phyloP scores from a whole-genome alignment of 2,329 filamentous ascomycete genomes.

The Colletotrichum echinochloae region DNA sequence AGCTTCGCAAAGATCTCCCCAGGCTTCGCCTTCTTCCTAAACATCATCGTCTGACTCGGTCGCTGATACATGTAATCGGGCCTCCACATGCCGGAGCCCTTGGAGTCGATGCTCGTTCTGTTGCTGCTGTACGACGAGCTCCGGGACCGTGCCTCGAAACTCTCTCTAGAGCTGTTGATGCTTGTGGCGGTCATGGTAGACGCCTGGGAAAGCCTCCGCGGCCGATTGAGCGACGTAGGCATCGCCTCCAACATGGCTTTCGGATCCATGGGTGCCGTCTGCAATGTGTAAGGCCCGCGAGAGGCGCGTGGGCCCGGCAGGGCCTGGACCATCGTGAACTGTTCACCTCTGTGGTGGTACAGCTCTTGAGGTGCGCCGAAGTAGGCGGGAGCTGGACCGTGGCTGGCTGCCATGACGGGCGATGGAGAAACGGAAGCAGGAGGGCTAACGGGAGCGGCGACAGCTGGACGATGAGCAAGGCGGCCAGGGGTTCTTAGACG shows the following conservation, averaged over 20 bases:
- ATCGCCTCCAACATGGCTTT: slow-evolving; percentile 40
- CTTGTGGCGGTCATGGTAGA: slow-evolving; percentile 44
- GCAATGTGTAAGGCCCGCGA: slow-evolving; percentile 41
- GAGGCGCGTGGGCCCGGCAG: slow-evolving; percentile 22
- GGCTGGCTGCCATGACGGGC: slow-evolving; percentile 32
- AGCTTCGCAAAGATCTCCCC: slow-evolving; percentile 67
- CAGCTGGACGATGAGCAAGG: slow-evolving; percentile 21
- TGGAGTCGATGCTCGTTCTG: slow-evolving; percentile 55
- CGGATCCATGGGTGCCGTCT: slow-evolving; percentile 45
- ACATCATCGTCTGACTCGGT: slow-evolving; percentile 44
- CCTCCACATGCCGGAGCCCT: slow-evolving; percentile 48
- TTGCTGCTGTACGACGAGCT: slow-evolving; percentile 51
- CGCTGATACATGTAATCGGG: slow-evolving; percentile 45
- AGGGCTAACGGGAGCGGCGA: slow-evolving; percentile 17
- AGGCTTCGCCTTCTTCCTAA: slow-evolving; percentile 50
- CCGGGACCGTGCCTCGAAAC: slow-evolving; percentile 44
- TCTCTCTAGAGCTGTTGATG: slow-evolving; percentile 48
- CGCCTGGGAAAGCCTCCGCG: slow-evolving; percentile 51
- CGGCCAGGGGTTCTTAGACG: slow-evolving; percentile 38
- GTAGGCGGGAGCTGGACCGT: slow-evolving; percentile 39
- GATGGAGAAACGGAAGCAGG: slow-evolving; percentile 11
- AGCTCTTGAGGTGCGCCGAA: slow-evolving; percentile 37
- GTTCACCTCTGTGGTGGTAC: slow-evolving; percentile 37
- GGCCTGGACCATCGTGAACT: slow-evolving; percentile 22
- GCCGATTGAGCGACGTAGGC: slow-evolving; percentile 50